Base-by-base conservation (phyloP, 1,284 basidiomycete species). In the Fistulinella cinereoalba region DNA sequence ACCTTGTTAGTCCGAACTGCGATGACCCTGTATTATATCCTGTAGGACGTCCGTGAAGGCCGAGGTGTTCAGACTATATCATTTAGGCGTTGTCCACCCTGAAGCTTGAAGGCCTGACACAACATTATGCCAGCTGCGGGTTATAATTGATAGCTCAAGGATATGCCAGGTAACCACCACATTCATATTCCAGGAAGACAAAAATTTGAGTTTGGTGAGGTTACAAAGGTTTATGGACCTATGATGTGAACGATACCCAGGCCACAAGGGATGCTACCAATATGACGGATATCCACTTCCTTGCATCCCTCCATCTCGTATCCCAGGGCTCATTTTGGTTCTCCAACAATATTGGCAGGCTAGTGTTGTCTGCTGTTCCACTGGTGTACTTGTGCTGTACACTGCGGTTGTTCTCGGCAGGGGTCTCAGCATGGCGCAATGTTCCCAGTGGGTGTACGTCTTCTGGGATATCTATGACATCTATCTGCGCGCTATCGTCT, bases 261-360 rank as follows among this genome's bases (percentile, higher is more conserved):
- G 42, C 38, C 21, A 68, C 47, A 27, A 68, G 56, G 9, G 41
- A 56, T 23, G 38, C 52, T 36, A 65, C 33, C 15, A 68, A 33
- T 40, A 53, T 41, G 37, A 65, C 33, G 10, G 65, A 65, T 6
- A 45, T 45, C 62, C 62, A 64, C 54, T 68, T 66, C 34, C 62
- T 50, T 1, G 56, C 4, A 31, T 52, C 43, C 42, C 51, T 68
- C 65, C 58, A 64, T 37, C 28, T 43, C 9, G 37, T 37, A 13
- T 59, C 50, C 60, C 50, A 62, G 16, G 28, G 21, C 41, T 50
- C 33, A 18, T 8, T 47, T 28, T 47, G 43, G 15, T 22, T 33
- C 23, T 36, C 41, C 10, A 40, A 15, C 25, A 34, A 32, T n/a
- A n/a, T n/a, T 3, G 33, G 15, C 3, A 38, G 10, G 8, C 15